A percentile compares a stretch with the other conserved stretches of the same genome.
phyloP scores from a whole-genome alignment of 495 filamentous ascomycete genomes.

The Podospora comata region DNA sequence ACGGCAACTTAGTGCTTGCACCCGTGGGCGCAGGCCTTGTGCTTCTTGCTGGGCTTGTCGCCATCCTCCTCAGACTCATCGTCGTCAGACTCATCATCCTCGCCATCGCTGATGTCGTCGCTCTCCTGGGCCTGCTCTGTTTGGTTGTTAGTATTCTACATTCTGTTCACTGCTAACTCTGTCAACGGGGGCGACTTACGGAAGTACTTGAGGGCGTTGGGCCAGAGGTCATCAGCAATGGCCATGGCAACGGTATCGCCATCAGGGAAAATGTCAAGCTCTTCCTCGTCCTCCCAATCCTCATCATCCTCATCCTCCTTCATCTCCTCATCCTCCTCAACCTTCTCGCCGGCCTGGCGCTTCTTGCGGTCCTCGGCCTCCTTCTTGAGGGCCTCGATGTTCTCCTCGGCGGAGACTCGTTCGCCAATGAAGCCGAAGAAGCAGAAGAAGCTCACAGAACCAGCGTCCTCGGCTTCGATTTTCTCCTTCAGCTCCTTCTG shows the following conservation, averaged over 20 bases:
- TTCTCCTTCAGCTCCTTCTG: slow-evolving; percentile 51
- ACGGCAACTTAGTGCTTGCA: slow-evolving; percentile 17
- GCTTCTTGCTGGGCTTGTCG: slow-evolving; percentile 44
- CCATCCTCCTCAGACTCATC: slow-evolving; percentile 43
- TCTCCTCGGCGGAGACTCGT: slow-evolving; percentile 63
- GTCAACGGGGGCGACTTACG: slow-evolving; percentile 54
- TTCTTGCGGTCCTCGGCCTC: background rate
- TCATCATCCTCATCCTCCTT: slow-evolving; percentile 52
- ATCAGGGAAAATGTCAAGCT: slow-evolving; percentile 72
- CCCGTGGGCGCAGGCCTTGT: slow-evolving; percentile 34
- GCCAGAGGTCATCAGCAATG: slow-evolving; percentile 83
- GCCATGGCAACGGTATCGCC: slow-evolving; percentile 77
- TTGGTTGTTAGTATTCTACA: background rate
- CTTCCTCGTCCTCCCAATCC: slow-evolving; percentile 50
- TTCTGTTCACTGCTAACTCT: background rate
- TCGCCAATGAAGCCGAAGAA: slow-evolving; percentile 77
- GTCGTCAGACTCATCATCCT: slow-evolving; percentile 42
- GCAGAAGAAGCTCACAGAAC: slow-evolving; percentile 73
- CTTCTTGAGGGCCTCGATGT: slow-evolving; percentile 49
- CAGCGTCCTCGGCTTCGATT: slow-evolving; percentile 51
- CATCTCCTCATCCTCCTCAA: slow-evolving; percentile 50
- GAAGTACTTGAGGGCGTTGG: slow-evolving; percentile 83
- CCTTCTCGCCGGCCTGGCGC: slow-evolving; percentile 54
- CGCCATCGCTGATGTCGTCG: slow-evolving; percentile 54
- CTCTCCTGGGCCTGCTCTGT: slow-evolving; percentile 63